Percentiles rank a stretch among this genome's conserved stretches.
phyloP scores from a whole-genome alignment of 1,284 basidiomycete species.

The Ustilago trichophora region DNA sequence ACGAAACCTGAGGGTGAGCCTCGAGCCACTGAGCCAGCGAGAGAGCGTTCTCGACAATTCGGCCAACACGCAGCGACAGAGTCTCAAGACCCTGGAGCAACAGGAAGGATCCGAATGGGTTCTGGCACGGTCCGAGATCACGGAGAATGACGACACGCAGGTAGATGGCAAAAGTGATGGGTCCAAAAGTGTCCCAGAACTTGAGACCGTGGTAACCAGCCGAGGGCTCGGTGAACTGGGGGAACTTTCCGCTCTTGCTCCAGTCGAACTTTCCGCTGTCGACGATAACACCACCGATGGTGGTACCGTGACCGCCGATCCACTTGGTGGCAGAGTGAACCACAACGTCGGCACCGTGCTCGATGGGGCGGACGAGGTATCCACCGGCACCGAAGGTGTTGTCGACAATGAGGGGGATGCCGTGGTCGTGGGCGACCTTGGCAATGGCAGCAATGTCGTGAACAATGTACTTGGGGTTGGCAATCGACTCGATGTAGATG shows the following conservation, averaged over 20 bases:
- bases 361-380: slow-evolving; percentile 78
- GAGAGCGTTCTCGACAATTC: slow-evolving; percentile 80
- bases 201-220: slow-evolving; percentile 81
- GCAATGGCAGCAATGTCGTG: slow-evolving; percentile 78
- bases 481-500: slow-evolving; percentile 83
- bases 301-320: slow-evolving; percentile 89
- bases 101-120: slow-evolving; percentile 84
- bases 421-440: slow-evolving; percentile 79
- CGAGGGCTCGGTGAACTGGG: slow-evolving; percentile 80
- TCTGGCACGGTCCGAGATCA: slow-evolving; percentile 79
- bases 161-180: slow-evolving; percentile 78
- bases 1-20: slow-evolving; percentile 76
- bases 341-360: slow-evolving; percentile 84
- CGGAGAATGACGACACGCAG: slow-evolving; percentile 79
- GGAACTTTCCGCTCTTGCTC: slow-evolving; percentile 79
- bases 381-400: slow-evolving; percentile 90
- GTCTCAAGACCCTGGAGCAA: slow-evolving; percentile 88
- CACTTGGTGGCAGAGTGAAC: slow-evolving; percentile 89
- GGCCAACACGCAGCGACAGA: slow-evolving; percentile 78
- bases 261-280: slow-evolving; percentile 87
- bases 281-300: slow-evolving; percentile 83
- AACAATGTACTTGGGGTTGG: slow-evolving; percentile 82
- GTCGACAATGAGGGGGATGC: slow-evolving; percentile 83
- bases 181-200: slow-evolving; percentile 75
- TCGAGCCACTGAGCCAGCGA: slow-evolving; percentile 79